These are phyloP conservation scores for Alternaria gansuensis DNA, from an alignment of 2,329 filamentous ascomycete species.

Conservation along the genomic window DNA sequence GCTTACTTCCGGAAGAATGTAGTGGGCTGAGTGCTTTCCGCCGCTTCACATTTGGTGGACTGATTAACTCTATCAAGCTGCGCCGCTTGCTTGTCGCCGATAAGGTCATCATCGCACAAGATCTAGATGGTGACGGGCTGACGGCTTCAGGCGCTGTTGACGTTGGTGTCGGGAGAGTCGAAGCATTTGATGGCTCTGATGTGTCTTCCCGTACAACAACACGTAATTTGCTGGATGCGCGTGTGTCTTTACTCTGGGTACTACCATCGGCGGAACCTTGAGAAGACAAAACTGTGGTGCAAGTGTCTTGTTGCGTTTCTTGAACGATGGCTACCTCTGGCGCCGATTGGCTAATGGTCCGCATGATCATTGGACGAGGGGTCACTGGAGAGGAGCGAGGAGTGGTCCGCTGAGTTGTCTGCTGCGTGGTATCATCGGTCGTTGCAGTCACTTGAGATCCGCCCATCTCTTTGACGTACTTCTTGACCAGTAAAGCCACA, in stretches of 20 bases:
- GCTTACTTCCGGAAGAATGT: constrained; percentile 20
- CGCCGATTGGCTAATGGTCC: neutral
- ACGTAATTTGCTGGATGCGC: constrained; percentile 29
- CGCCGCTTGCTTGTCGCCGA: constrained; percentile 17
- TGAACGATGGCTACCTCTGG: neutral
- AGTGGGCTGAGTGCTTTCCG: constrained; percentile 26
- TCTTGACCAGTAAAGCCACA: constrained; percentile 37
- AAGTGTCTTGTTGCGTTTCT: constrained; percentile 9
- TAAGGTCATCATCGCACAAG: neutral
- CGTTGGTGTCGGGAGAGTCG: neutral
- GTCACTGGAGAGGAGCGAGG: constrained; percentile 25
- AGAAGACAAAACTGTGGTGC: constrained; percentile 21
- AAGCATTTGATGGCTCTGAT: constrained; percentile 17
- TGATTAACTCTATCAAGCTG: constrained; percentile 22
- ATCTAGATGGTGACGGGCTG: neutral
- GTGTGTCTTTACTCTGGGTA: constrained; percentile 34
- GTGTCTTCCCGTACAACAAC: constrained; percentile 37
- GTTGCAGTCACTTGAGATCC: constrained; percentile 28
- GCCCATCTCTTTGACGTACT: constrained; percentile 29
- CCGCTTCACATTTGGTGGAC: constrained; percentile 34
- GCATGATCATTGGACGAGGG: constrained; percentile 6
- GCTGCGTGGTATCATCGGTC: constrained; percentile 37
- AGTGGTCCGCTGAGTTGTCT: constrained; percentile 30
- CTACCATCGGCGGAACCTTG: constrained; percentile 28
- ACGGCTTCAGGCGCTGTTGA: neutral